Conservation (phyloP, 2,329 filamentous ascomycete species). For the Coniochaeta prunicola region DNA sequence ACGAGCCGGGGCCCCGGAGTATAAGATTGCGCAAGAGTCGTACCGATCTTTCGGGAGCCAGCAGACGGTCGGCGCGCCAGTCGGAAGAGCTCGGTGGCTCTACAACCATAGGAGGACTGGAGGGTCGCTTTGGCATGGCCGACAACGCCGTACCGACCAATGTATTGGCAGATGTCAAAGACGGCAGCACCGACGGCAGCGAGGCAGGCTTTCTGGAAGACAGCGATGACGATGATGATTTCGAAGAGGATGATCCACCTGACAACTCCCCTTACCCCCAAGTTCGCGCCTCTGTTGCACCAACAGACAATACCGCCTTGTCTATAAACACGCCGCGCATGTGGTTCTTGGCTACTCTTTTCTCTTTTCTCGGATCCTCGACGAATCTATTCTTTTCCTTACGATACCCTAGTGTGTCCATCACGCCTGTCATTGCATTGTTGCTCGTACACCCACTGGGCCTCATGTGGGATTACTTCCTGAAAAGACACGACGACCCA, state of each 20-base stretch:
- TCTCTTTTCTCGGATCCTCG: conserved; percentile 73
- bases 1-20: conserved; percentile 2
- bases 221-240: conserved; percentile 24
- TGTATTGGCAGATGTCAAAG: conserved; percentile 34
- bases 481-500: conserved; percentile 57
- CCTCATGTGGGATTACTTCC: conserved; percentile 65
- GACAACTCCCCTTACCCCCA: conserved; percentile 73
- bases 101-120: conserved; percentile 43
- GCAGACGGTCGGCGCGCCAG: conserved; percentile 21
- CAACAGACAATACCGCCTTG: conserved; percentile 67
- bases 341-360: conserved; percentile 75
- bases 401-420: conserved; percentile 83
- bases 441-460: conserved; percentile 80
- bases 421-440: conserved; percentile 81
- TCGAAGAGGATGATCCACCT: conserved; percentile 42
- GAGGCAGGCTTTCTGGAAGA: conserved; percentile 29
- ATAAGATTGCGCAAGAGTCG: conserved; percentile 4
- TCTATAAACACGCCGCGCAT: conserved; percentile 84
- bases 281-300: conserved; percentile 71
- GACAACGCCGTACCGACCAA: conserved; percentile 39
- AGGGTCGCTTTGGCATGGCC: conserved; percentile 44
- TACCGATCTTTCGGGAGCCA: conserved; percentile 14
- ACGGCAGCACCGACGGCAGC: conserved; percentile 14
- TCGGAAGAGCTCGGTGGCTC: conserved; percentile 46
- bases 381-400: conserved; percentile 86